Conservation (phyloP, 1,139 yeast genomes). For the Spathaspora sp. region DNA sequence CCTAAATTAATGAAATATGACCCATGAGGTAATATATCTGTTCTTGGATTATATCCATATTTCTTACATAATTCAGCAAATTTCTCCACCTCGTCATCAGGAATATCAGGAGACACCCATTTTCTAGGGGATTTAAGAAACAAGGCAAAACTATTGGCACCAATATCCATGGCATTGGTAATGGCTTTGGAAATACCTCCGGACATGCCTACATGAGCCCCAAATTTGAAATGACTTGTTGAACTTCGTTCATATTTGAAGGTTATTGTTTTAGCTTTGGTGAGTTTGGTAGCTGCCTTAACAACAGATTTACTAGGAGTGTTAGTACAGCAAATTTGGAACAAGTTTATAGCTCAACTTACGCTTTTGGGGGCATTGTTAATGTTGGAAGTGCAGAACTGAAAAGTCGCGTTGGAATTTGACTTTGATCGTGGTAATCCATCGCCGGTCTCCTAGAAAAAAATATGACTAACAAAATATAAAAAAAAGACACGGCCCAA, state of each 20-base stretch:
- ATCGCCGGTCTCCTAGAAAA: background rate
- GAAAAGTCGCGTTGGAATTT: background rate
- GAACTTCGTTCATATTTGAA: conserved; percentile 25
- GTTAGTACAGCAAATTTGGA: background rate
- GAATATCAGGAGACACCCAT: conserved; percentile 83
- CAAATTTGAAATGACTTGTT: conserved; percentile 51
- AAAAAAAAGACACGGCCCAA: conserved; percentile 2
- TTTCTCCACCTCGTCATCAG: conserved; percentile 61
- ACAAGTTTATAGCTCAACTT: conserved; percentile 6
- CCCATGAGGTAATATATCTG: conserved; percentile 90
- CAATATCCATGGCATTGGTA: conserved; percentile 69
- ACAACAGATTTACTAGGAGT: conserved; percentile 6
- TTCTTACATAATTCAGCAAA: conserved; percentile 63
- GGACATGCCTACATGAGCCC: conserved; percentile 76
- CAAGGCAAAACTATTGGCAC: conserved; percentile 85
- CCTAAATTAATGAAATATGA: conserved; percentile 91
- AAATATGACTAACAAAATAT: background rate
- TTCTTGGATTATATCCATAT: conserved; percentile 67
- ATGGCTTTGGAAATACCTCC: conserved; percentile 81
- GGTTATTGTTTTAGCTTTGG: conserved; percentile 7
- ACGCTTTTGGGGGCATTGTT: conserved; percentile 15
- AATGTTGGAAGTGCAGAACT: background rate
- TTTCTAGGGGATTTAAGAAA: conserved; percentile 87
- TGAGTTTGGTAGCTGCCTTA: conserved; percentile 7
- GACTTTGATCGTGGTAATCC: background rate